Evolutionary conservation across 2,329 filamentous ascomycete genomes (phyloP).

Genomic region (Neofusicoccum laricinum): DNA sequence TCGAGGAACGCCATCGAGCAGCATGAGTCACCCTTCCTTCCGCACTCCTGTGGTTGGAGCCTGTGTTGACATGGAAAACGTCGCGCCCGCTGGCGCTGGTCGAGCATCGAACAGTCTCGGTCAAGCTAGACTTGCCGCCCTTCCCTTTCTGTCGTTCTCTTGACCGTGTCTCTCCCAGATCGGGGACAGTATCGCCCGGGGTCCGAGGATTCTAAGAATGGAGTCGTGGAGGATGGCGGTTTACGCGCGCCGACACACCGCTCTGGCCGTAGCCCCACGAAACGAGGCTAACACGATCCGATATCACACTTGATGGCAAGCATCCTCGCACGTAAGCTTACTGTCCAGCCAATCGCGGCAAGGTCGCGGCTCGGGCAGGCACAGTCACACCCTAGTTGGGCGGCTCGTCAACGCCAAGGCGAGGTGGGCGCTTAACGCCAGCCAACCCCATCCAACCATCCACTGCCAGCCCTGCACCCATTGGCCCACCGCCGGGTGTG

Average conservation of each 20-base stretch:
- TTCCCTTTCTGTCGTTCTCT: no score
- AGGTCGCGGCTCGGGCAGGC: neutral
- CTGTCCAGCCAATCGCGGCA: neutral
- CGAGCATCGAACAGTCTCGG: no score
- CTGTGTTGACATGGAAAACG: no score
- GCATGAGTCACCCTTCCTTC: neutral
- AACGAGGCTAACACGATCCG: neutral
- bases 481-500: neutral
- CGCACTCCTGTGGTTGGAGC: neutral
- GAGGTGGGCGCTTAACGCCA: conserved; percentile 12
- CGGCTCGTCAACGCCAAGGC: neutral
- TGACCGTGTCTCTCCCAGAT: no score
- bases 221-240: neutral
- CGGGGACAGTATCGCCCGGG: no score
- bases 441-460: conserved; percentile 4
- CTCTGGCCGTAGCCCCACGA: neutral
- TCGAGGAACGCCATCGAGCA: neutral
- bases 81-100: no score
- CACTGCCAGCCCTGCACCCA: neutral
- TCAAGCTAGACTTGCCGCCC: no score
- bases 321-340: neutral
- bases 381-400: conserved; percentile 11
- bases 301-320: conserved; percentile 3
- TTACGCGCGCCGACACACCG: neutral
- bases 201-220: neutral